Evolutionary conservation across 768 basidiomycete species (phyloP).

Genomic region (Kockovaella imperatae): DNA sequence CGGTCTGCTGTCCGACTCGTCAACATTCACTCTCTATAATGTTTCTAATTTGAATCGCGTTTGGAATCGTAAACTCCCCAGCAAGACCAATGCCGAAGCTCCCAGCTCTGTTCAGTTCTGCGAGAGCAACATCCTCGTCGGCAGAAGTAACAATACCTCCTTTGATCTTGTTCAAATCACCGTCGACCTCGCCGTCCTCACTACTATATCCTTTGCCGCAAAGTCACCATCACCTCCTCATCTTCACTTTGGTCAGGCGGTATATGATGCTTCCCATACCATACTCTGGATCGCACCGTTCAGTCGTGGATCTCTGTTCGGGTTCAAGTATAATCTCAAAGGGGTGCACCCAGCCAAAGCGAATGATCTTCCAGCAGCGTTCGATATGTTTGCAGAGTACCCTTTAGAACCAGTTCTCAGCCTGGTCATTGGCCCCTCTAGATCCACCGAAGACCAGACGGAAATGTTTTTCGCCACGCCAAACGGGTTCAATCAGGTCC

Average conservation of each 20-base stretch:
- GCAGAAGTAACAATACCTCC: conserved; percentile 22
- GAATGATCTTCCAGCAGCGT: conserved; percentile 7
- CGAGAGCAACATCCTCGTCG: conserved; percentile 31
- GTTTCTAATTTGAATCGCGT: conserved; percentile 20
- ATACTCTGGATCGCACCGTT: conserved; percentile 25
- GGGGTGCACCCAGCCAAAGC: conserved; percentile 23
- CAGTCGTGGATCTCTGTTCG: conserved; percentile 22
- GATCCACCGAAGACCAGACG: conserved; percentile 4
- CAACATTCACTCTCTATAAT: conserved; percentile 21
- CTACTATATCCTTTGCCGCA: conserved; percentile 20
- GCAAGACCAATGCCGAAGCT: background rate
- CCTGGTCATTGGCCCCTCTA: conserved; percentile 2
- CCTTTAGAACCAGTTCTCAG: conserved; percentile 22
- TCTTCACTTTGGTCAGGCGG: conserved; percentile 17
- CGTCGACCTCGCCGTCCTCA: conserved; percentile 17
- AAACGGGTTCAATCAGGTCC: conserved; percentile 18
- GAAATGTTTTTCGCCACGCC: conserved; percentile 26
- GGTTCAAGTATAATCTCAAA: conserved; percentile 29
- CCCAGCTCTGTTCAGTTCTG: conserved; percentile 28
- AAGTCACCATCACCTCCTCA: conserved; percentile 2
- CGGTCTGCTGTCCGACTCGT: conserved; percentile 15
- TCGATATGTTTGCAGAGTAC: conserved; percentile 18
- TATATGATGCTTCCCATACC: conserved; percentile 18
- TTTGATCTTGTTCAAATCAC: conserved; percentile 36
- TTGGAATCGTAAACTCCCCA: conserved; percentile 25